Percentiles rank a stretch among this genome's conserved stretches.
Conservation (phyloP, 139 green algal genomes). For the Tetraselmis striata region DNA sequence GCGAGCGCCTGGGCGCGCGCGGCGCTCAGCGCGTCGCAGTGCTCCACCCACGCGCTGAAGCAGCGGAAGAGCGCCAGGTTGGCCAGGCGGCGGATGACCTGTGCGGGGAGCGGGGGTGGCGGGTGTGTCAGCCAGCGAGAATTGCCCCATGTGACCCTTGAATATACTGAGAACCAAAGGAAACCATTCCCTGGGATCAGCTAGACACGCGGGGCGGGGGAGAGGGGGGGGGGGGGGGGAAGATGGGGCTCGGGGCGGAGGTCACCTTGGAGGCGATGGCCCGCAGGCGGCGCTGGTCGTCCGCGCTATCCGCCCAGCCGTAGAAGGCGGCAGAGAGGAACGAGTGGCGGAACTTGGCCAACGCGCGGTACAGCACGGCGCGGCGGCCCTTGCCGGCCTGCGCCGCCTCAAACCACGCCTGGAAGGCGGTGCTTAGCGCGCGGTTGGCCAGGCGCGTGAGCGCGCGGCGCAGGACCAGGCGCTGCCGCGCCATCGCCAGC, state of each 20-base stretch:
- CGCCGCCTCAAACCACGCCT: neutral
- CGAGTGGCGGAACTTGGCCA: neutral
- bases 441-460: neutral
- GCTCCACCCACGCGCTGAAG: neutral
- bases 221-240: no score
- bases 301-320: neutral
- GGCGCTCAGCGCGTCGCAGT: neutral
- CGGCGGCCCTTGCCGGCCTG: neutral
- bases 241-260: no score
- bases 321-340: neutral
- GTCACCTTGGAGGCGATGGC: constrained; percentile 3
- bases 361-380: neutral
- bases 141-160: no score
- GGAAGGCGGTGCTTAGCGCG: neutral
- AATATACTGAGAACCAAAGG: no score
- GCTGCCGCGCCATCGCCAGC: neutral
- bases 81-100: constrained; percentile 1
- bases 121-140: no score
- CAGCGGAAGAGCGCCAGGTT: neutral
- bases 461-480: neutral
- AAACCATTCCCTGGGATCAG: no score
- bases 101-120: no score
- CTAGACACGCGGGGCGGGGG: no score
- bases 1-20: neutral
- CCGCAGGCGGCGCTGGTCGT: neutral